phyloP scores from a whole-genome alignment of 805 yeast genomes.

The Lachancea nothofagi region DNA sequence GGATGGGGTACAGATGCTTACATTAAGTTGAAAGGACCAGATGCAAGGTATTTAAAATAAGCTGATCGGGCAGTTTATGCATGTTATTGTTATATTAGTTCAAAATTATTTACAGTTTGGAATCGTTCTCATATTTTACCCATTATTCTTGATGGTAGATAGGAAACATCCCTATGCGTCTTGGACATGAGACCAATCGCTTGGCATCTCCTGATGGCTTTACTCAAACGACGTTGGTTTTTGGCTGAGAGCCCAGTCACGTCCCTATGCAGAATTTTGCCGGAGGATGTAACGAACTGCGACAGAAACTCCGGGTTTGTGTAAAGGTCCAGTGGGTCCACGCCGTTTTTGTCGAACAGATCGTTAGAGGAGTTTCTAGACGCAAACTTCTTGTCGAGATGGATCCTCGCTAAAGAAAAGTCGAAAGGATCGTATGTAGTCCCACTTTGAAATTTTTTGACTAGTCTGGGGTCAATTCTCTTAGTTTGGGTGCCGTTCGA shows the following conservation, averaged over 20 bases:
- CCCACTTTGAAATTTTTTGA: slow-evolving; percentile 45
- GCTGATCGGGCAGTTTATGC: not conserved
- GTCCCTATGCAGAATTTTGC: slow-evolving; percentile 69
- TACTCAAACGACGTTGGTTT: slow-evolving; percentile 66
- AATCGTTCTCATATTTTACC: slow-evolving; percentile 14
- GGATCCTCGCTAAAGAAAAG: slow-evolving; percentile 55
- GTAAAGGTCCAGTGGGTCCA: slow-evolving; percentile 67
- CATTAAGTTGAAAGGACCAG: slow-evolving; percentile 40
- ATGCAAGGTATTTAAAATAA: slow-evolving; percentile 12
- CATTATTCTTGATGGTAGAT: slow-evolving; percentile 33
- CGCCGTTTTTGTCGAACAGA: slow-evolving; percentile 44
- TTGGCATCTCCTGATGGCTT: slow-evolving; percentile 75
- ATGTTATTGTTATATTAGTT: slow-evolving; percentile 2
- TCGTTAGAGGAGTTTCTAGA: slow-evolving; percentile 22
- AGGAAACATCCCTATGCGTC: slow-evolving; percentile 57
- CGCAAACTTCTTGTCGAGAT: slow-evolving; percentile 41
- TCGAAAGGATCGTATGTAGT: slow-evolving; percentile 77
- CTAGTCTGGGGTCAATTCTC: slow-evolving; percentile 35
- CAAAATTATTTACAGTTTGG: slow-evolving; percentile 1
- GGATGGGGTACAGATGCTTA: slow-evolving; percentile 82
- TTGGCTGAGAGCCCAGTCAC: slow-evolving; percentile 59
- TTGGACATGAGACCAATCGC: slow-evolving; percentile 73
- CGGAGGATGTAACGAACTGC: slow-evolving; percentile 60
- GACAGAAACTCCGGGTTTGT: slow-evolving; percentile 67
- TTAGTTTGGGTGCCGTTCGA: slow-evolving; percentile 10